Evolutionary conservation across 768 basidiomycete genomes (phyloP).

Genomic region (Daedalea quercina): DNA sequence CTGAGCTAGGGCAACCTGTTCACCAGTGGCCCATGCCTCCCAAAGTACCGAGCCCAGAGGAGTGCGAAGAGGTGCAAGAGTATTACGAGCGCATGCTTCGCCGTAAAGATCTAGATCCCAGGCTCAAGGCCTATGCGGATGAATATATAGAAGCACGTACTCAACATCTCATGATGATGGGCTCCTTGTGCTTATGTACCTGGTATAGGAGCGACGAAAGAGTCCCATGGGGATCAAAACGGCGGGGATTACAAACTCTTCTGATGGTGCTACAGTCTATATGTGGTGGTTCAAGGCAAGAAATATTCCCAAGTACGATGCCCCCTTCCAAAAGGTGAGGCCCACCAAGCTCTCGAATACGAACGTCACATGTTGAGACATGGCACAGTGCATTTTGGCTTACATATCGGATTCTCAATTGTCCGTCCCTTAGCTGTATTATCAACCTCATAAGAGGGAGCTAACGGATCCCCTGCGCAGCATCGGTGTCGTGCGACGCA

Average conservation of each 20-base stretch:
- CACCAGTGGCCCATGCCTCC: slow-evolving; percentile 65
- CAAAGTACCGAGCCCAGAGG: slow-evolving; percentile 47
- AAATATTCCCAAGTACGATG: slow-evolving; percentile 56
- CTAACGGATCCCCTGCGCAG: slow-evolving; percentile 28
- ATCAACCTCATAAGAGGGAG: too few relatives aligned
- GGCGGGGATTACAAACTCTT: slow-evolving; percentile 36
- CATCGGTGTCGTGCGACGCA: slow-evolving; percentile 45
- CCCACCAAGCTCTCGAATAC: neutral
- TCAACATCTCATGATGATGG: neutral
- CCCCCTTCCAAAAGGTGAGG: slow-evolving; percentile 70
- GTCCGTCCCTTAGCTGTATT: slow-evolving; percentile 35
- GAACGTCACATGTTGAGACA: neutral
- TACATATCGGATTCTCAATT: slow-evolving; percentile 78
- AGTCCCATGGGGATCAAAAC: slow-evolving; percentile 66
- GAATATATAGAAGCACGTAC: slow-evolving; percentile 22
- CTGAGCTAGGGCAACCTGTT: slow-evolving; percentile 68
- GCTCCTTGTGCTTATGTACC: neutral
- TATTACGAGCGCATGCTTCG: slow-evolving; percentile 21
- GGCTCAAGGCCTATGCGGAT: slow-evolving; percentile 21
- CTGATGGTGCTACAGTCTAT: slow-evolving; percentile 42
- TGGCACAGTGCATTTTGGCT: slow-evolving; percentile 62
- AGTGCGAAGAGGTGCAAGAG: slow-evolving; percentile 55
- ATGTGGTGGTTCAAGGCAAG: slow-evolving; percentile 82
- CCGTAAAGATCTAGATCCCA: slow-evolving; percentile 18
- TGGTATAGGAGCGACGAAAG: slow-evolving; percentile 48